These are phyloP conservation scores for Colletotrichum paranaense DNA, from an alignment of 2,329 filamentous ascomycete species.

Conservation along the genomic window DNA sequence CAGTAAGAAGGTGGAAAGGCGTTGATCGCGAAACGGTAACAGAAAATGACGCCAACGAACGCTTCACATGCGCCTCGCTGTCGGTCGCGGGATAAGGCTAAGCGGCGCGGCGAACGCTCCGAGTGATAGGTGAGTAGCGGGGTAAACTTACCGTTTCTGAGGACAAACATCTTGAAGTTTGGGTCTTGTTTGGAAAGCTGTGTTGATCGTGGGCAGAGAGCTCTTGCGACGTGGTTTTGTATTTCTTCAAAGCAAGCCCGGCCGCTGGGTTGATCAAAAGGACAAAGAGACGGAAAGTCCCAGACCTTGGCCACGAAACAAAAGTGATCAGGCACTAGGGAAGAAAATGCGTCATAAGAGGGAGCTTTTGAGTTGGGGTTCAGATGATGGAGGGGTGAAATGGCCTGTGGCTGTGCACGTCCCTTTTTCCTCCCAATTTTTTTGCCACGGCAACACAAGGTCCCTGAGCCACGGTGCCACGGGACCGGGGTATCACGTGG, in stretches of 20 bases:
- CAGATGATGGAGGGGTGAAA: slow-evolving; percentile 34
- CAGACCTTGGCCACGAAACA: slow-evolving; percentile 31
- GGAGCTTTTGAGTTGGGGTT: slow-evolving; percentile 30
- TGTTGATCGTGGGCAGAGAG: slow-evolving; percentile 12
- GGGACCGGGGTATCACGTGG: slow-evolving; percentile 15
- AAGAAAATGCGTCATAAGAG: slow-evolving; percentile 45
- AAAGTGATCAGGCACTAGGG: slow-evolving; percentile 29
- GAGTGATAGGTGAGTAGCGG: slow-evolving; percentile 19
- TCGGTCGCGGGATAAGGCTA: neutral
- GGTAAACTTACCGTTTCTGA: slow-evolving; percentile 50
- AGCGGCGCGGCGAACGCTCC: neutral
- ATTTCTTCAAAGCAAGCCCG: slow-evolving; percentile 24
- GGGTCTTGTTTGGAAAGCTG: slow-evolving; percentile 17
- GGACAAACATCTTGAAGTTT: slow-evolving; percentile 49
- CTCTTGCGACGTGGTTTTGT: slow-evolving; percentile 22
- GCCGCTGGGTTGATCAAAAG: slow-evolving; percentile 12
- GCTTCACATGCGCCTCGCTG: neutral
- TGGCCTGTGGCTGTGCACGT: slow-evolving; percentile 40
- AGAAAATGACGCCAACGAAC: slow-evolving; percentile 11
- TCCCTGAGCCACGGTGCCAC: slow-evolving; percentile 20
- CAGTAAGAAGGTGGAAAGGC: slow-evolving; percentile 8
- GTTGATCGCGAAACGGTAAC: neutral
- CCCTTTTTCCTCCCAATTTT: slow-evolving; percentile 27
- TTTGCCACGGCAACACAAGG: slow-evolving; percentile 31
- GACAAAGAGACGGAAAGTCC: slow-evolving; percentile 18